Evolutionary conservation across 163 green algal genomes (phyloP).

Genomic region (Volvox carteri): DNA sequence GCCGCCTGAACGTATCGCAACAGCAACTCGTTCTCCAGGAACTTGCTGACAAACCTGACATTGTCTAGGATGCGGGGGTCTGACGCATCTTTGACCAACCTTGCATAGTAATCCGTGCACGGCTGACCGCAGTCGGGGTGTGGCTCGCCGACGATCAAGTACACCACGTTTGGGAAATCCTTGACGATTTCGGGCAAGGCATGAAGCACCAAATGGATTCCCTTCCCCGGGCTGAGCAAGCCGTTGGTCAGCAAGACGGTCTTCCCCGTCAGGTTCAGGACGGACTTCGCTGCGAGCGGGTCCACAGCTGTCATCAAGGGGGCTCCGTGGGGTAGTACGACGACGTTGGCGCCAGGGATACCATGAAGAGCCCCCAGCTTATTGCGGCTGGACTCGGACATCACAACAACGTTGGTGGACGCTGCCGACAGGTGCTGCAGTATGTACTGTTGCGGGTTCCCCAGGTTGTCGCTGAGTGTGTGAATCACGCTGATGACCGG

Average conservation of each 20-base stretch:
- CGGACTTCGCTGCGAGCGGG: neutral
- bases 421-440: constrained; percentile 13
- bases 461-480: neutral
- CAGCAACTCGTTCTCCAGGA: constrained; percentile 1
- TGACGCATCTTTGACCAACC: neutral
- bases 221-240: constrained; percentile 11
- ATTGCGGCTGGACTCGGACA: neutral
- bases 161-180: neutral
- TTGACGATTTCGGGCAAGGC: neutral
- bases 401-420: neutral
- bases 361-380: constrained; percentile 18
- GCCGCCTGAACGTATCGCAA: constrained; percentile 9
- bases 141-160: constrained; percentile 22
- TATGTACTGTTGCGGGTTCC: neutral
- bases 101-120: neutral
- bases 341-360: neutral
- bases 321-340: neutral
- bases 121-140: neutral
- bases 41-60: constrained; percentile 24
- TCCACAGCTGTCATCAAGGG: neutral
- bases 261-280: neutral
- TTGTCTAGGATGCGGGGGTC: neutral
- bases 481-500: constrained; percentile 21
- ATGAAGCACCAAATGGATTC: constrained; percentile 3
- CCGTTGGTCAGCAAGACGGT: constrained; percentile 18